These are phyloP conservation scores for Samsoniella hepiali DNA, from an alignment of 2,329 filamentous ascomycete genomes.

Conservation along the genomic window DNA sequence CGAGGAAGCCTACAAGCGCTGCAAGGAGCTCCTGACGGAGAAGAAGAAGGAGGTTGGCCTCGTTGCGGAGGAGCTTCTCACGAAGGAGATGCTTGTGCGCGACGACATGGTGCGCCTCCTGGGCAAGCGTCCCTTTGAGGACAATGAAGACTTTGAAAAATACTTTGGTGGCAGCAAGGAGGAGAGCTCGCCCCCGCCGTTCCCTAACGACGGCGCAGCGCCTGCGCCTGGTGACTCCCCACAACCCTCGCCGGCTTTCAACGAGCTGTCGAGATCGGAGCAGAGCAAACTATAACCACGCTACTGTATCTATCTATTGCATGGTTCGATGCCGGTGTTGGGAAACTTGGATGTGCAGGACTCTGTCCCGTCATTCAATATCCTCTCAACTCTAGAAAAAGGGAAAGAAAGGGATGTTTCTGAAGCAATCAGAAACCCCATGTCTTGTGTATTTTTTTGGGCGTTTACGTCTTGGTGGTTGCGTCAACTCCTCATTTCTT, in stretches of 20 bases:
- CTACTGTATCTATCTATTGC: background rate
- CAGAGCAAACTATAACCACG: conserved; percentile 12
- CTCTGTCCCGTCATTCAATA: background rate
- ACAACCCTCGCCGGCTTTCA: conserved; percentile 39
- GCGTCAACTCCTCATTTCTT: conserved; percentile 17
- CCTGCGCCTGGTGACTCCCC: conserved; percentile 33
- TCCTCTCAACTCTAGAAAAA: conserved; percentile 12
- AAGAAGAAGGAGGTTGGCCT: conserved; percentile 87
- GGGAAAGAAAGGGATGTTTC: background rate
- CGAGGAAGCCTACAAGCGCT: conserved; percentile 88
- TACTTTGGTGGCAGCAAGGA: conserved; percentile 72
- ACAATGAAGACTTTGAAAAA: conserved; percentile 84
- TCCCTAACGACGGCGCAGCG: conserved; percentile 44
- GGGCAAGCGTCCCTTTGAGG: conserved; percentile 78
- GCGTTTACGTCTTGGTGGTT: conserved; percentile 16
- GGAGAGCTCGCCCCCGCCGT: conserved; percentile 56
- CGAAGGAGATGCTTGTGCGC: conserved; percentile 84
- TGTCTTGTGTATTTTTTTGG: conserved; percentile 14
- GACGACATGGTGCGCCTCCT: conserved; percentile 91
- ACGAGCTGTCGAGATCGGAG: conserved; percentile 25
- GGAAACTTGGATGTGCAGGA: background rate
- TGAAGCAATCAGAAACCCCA: background rate
- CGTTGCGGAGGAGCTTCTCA: conserved; percentile 87
- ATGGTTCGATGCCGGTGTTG: background rate
- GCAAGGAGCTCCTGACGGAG: conserved; percentile 74